Base-by-base conservation (phyloP, 805 yeast genomes). In the Candida nemodendra region DNA sequence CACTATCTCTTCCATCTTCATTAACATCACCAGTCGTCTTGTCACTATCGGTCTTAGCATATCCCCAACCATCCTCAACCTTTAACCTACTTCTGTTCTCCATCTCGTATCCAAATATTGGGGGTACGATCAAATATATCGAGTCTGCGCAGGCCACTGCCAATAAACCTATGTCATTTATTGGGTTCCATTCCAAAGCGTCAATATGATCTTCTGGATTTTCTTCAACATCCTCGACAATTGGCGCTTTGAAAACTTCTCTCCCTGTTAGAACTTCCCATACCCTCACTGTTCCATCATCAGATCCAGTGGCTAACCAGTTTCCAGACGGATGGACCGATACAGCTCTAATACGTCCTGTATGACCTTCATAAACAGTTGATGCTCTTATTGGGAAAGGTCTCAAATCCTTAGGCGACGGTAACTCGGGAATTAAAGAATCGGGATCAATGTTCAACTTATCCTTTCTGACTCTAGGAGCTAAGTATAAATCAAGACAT, bases 231-330 rank as follows among this genome's bases (percentile, higher is more conserved):
- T 75, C 77, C 7, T 58, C 64, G 18, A 61, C 54, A 23, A 77
- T 72, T 6, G 45, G 47, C n/a, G 76, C 68, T 44, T 78, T 76
- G 72, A 78, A 86, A 35, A 91, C 86, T 69, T 91, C 95, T 65
- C 99, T 81, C 32, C 99, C 99, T 4, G 97, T 87, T 42, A 89
- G 67, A 14, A 89, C 81, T 67, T 93, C 99, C 98, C 99, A 93
- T n/a, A 93, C 74, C 51, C 96, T 76, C 5, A 93, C 90, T 13
- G 90, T 76, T 38, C 98, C 98, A 60, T 93, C 99, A 60, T 93
- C 98, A 13, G 95, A 85, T 41, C 97, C 99, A 3, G 99, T 93
- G 15, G 99, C 99, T 39, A 93, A 69, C 93, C 96, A 93, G 52
- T 84, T 71, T 4, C 99, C 99, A 22, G 80, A 71, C 34, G 96